Evolutionary conservation across 805 yeast genomes (phyloP), one percentile per base, ranked within the genome.

Genomic region (Lipomyces yamadae): DNA sequence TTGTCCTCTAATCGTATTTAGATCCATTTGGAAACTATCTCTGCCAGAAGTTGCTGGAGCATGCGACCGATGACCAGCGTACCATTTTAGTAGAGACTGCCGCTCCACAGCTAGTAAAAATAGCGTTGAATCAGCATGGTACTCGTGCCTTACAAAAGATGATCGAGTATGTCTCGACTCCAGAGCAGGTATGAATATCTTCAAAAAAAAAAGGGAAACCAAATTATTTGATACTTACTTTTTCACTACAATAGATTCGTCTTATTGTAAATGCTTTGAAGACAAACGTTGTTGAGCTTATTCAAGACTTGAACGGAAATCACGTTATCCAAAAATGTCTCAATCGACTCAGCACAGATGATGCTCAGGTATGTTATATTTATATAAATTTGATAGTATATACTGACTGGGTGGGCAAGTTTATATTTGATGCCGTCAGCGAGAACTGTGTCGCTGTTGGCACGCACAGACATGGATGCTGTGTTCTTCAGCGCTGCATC

Each of bases 11-110:
- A 42, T 56, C 24, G 39, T 8, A n/a, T n/a, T 62, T 82, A 64
- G 97, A 93, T 77, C 97, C 98, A 4, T 95, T 95, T 80, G 99
- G 99, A n/a, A 95, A 95, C 77, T 95, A 95, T 74, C 81, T 95
- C 74, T 86, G 96, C 71, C 99, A 95, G 78, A 95, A 94, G 77
- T 79, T 95, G 64, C 82, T 95, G 70, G 98, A 93, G 76, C 85
- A 87, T 70, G 89, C 92, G 33, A 80, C 83, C 48, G 82, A 83
- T 50, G 88, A 84, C 67, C 96, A 94, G 78, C 82, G 97, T 67
- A 81, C 90, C 13, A 78, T 82, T 15, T 78, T 95, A 58, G 89
- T 94, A 37, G 81, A 84, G 68, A 87, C 87, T 70, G 91, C 96
- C 4, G 83, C 92, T 2, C 85, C 90, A 1, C 87, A 87, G 54